phyloP scores from a whole-genome alignment of 164 flowering plant species.

The Liriodendron chinense region DNA sequence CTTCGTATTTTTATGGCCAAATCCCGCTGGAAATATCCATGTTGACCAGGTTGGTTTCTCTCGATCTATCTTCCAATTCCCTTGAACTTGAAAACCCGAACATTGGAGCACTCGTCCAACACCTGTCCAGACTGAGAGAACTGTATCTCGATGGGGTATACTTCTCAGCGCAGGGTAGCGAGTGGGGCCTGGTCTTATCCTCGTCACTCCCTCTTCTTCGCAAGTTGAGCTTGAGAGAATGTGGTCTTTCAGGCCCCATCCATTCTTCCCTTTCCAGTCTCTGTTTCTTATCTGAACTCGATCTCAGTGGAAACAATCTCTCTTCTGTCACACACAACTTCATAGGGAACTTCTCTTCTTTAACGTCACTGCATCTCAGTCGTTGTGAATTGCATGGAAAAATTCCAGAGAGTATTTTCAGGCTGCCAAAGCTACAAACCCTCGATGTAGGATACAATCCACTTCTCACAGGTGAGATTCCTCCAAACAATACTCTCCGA shows the following conservation, averaged over 20 bases:
- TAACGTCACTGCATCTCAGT: slow-evolving; percentile 22
- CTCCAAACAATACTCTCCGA: not conserved
- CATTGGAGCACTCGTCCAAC: slow-evolving; percentile 22
- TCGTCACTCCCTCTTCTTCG: slow-evolving; percentile 29
- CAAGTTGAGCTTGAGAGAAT: slow-evolving; percentile 1
- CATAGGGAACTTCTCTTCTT: slow-evolving; percentile 17
- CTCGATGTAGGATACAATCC: slow-evolving; percentile 26
- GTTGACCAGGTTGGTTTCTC: slow-evolving; percentile 24
- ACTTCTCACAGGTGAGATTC: slow-evolving; percentile 16
- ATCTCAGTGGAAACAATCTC: slow-evolving; percentile 17
- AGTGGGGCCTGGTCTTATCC: slow-evolving; percentile 40
- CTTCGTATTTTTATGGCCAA: not conserved
- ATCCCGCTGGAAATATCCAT: slow-evolving; percentile 31
- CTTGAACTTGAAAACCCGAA: slow-evolving; percentile 34
- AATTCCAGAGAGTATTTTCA: slow-evolving; percentile 29
- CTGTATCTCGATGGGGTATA: slow-evolving; percentile 9
- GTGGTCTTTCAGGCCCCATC: slow-evolving; percentile 35
- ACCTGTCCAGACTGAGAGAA: slow-evolving; percentile 22
- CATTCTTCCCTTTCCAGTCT: slow-evolving; percentile 23
- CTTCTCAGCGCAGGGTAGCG: slow-evolving; percentile 20
- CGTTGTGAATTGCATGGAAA: slow-evolving; percentile 19
- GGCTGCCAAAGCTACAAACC: slow-evolving; percentile 16
- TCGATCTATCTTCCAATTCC: slow-evolving; percentile 25
- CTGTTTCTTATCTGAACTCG: slow-evolving; percentile 11
- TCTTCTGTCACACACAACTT: slow-evolving; percentile 22